Conservation (phyloP, 2,329 filamentous ascomycete species). For the Trichoderma endophyticum region DNA sequence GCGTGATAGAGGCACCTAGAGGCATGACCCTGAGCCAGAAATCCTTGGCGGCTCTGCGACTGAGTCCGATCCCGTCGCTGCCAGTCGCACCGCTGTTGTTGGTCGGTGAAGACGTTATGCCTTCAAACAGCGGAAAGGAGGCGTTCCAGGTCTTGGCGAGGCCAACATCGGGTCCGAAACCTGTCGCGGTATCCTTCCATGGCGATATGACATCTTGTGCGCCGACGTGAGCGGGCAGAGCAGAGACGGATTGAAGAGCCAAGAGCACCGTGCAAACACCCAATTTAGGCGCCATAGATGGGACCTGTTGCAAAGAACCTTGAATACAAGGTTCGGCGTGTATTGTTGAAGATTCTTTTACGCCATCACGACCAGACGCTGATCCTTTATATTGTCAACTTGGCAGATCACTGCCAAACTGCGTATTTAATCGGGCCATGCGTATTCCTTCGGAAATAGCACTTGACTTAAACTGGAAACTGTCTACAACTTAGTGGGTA, state of each 20-base stretch:
- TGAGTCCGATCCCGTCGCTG: not conserved
- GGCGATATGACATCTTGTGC: not conserved
- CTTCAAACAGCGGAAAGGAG: not conserved
- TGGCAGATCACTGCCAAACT: not conserved
- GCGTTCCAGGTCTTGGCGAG: not conserved
- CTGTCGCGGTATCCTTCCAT: not conserved
- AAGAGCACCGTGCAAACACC: not conserved
- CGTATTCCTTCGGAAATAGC: not conserved
- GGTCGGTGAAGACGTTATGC: not conserved
- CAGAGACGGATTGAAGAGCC: not conserved
- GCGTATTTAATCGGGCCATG: not conserved
- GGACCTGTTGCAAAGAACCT: not conserved
- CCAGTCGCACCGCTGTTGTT: not conserved
- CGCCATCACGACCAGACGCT: not conserved
- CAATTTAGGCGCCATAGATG: not conserved
- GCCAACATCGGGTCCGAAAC: not conserved
- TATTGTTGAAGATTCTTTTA: not conserved
- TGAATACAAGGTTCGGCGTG: not conserved
- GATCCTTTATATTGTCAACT: not conserved
- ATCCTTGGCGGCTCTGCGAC: not conserved
- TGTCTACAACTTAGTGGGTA: not conserved
- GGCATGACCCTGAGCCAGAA: not conserved
- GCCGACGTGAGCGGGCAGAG: not conserved
- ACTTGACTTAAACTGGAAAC: not conserved
- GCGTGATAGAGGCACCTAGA: not conserved